Evolutionary conservation across 805 yeast genomes (phyloP).

Genomic region (Ogataea kodamae): DNA sequence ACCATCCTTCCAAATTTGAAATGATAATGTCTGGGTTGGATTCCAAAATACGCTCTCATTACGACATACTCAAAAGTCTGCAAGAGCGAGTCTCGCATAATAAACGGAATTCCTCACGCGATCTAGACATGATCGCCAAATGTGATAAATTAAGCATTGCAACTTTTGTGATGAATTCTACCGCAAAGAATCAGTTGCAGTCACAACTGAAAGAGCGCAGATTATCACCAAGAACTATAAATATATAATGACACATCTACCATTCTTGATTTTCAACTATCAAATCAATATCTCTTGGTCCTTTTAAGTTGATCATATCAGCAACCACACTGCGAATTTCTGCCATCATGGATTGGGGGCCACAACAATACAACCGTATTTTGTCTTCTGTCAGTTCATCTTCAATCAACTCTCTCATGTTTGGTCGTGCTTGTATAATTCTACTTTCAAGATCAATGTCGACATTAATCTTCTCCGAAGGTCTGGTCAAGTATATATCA

Average conservation of each 20-base stretch:
- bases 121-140: background rate
- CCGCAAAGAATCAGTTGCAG: slow-evolving; percentile 14
- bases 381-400: slow-evolving; percentile 2
- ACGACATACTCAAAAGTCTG: slow-evolving; percentile 18
- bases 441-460: too few relatives aligned
- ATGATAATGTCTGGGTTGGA: slow-evolving; percentile 28
- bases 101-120: background rate
- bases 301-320: slow-evolving; percentile 1
- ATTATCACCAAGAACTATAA: too few relatives aligned
- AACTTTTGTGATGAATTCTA: slow-evolving; percentile 10
- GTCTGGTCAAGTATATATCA: background rate
- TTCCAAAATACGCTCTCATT: slow-evolving; percentile 18
- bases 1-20: slow-evolving; percentile 28
- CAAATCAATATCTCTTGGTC: slow-evolving; percentile 3
- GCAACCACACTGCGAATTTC: slow-evolving; percentile 3
- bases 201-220: slow-evolving; percentile 8
- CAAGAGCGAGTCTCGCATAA: slow-evolving; percentile 8
- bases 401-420: slow-evolving; percentile 4
- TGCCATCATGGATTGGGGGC: slow-evolving; percentile 2
- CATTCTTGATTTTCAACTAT: slow-evolving; percentile 13
- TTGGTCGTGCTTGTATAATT: slow-evolving; percentile 1
- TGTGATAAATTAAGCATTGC: slow-evolving; percentile 14
- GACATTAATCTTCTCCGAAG: background rate
- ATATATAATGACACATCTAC: slow-evolving; percentile 2
- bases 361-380: slow-evolving; percentile 9